Evolutionary conservation across 345 rosid species (phyloP).

Genomic region (Anacardium occidentale): DNA sequence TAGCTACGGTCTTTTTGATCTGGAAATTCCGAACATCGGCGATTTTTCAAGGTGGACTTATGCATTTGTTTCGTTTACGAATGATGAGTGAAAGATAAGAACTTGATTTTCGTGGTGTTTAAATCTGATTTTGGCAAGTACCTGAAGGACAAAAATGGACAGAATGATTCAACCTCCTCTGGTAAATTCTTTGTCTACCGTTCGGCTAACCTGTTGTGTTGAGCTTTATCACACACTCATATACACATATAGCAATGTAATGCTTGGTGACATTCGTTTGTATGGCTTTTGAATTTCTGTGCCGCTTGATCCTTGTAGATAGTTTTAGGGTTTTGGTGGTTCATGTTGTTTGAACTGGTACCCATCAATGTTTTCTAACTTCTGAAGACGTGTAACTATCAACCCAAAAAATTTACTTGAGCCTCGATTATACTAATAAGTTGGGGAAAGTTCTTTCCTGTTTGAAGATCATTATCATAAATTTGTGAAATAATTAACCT

Average conservation of each 20-base stretch:
- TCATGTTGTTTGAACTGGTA: background rate
- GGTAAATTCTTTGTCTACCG: conserved; percentile 39
- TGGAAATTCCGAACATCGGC: background rate
- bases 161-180: conserved; percentile 72
- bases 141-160: conserved; percentile 43
- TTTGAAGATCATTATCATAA: background rate
- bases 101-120: conserved; percentile 29
- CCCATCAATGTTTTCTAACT: background rate
- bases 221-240: background rate
- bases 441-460: background rate
- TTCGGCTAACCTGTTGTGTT: conserved; percentile 7
- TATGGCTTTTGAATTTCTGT: background rate
- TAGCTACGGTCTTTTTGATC: background rate
- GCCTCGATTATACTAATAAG: background rate
- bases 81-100: conserved; percentile 20
- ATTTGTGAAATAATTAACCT: background rate
- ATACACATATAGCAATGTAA: conserved; percentile 8
- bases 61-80: conserved; percentile 13
- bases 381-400: background rate
- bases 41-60: conserved; percentile 8
- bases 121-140: conserved; percentile 25
- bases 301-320: background rate
- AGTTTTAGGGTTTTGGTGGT: background rate
- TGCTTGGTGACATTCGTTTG: conserved; percentile 1
- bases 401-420: background rate